Percentiles rank a stretch among this genome's conserved stretches.
Conservation (phyloP, 306 rosid genomes). For the Begonia fuchsioides region DNA sequence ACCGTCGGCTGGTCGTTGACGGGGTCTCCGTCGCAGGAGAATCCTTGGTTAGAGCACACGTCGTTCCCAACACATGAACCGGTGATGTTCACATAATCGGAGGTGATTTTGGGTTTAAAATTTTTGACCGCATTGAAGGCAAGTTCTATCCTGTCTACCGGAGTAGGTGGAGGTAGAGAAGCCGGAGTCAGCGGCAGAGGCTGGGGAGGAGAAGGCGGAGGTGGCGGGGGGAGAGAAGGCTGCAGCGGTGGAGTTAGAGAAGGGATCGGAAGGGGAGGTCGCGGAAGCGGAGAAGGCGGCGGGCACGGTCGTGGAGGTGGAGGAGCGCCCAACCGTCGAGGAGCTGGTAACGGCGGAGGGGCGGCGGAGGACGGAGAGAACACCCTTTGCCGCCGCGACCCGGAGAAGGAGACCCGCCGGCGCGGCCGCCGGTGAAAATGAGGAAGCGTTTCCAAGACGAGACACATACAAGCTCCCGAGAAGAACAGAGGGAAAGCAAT, state of each 20-base stretch:
- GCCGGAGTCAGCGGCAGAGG: background rate
- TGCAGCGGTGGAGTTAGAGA: background rate
- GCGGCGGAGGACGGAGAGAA: no score
- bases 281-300: no score
- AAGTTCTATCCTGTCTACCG: constrained; percentile 10
- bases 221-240: background rate
- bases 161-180: background rate
- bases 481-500: no score
- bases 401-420: no score
- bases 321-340: no score
- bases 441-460: no score
- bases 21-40: constrained; percentile 22
- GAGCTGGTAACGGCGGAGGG: no score
- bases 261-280: background rate
- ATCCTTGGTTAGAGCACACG: constrained; percentile 17
- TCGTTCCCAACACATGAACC: constrained; percentile 1
- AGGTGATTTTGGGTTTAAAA: background rate
- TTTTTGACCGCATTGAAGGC: constrained; percentile 13
- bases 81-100: constrained; percentile 8
- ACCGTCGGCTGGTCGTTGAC: fast-evolving
- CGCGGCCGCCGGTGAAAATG: no score
- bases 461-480: no score
- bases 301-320: no score
- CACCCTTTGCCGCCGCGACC: no score
- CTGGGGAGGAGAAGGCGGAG: no score